Conservation (phyloP, 805 yeast genomes). For the Kodamaea leandrae region DNA sequence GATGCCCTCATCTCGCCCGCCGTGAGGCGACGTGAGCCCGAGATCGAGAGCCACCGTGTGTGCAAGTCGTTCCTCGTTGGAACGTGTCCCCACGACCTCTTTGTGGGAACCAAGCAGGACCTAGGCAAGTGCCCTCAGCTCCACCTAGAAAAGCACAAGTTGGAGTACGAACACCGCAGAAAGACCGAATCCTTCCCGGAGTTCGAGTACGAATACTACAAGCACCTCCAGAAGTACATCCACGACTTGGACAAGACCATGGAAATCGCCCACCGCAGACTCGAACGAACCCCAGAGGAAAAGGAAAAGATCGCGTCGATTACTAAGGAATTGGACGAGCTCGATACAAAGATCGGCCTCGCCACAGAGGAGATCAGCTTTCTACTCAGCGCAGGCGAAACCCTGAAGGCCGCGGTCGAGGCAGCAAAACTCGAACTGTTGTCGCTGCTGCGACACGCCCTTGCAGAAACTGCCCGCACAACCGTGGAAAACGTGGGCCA, state of each 20-base stretch:
- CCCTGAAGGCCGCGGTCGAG: conserved; percentile 50
- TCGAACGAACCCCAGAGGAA: conserved; percentile 77
- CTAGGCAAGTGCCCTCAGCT: conserved; percentile 75
- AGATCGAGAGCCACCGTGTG: conserved; percentile 46
- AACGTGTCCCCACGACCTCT: conserved; percentile 80
- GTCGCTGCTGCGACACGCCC: conserved; percentile 46
- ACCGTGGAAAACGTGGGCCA: conserved; percentile 75
- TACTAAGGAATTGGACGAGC: conserved; percentile 54
- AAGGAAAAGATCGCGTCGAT: conserved; percentile 53
- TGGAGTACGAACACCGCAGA: conserved; percentile 58
- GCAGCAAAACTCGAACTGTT: conserved; percentile 45
- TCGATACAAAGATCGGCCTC: conserved; percentile 63
- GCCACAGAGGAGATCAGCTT: conserved; percentile 64
- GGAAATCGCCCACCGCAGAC: conserved; percentile 55
- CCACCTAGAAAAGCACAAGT: conserved; percentile 71
- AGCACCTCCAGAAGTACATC: conserved; percentile 53
- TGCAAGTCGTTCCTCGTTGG: conserved; percentile 86
- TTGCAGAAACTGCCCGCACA: conserved; percentile 55
- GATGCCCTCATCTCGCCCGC: conserved; percentile 42
- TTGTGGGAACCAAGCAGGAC: conserved; percentile 78
- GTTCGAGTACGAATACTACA: conserved; percentile 49
- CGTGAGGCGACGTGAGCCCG: conserved; percentile 36
- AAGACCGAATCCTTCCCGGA: conserved; percentile 47
- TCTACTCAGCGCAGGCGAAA: conserved; percentile 48
- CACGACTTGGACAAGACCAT: conserved; percentile 67